Percentiles rank a stretch among this genome's conserved stretches.
phyloP scores from a whole-genome alignment of 164 flowering plant genomes.

The Aristolochia contorta region DNA sequence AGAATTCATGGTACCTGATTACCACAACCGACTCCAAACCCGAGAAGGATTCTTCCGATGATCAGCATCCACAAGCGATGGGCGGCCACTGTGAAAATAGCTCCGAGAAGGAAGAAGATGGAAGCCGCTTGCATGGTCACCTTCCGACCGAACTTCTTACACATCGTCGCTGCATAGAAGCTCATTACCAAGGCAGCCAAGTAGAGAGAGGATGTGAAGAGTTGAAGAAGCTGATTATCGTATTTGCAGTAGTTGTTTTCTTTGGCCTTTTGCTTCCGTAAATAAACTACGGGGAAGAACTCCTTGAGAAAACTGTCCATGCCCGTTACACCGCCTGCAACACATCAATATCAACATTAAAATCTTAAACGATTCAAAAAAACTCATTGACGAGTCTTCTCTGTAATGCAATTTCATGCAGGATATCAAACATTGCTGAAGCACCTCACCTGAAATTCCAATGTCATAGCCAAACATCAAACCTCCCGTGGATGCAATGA shows the following conservation, averaged over 20 bases:
- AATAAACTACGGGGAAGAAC: conserved; percentile 44
- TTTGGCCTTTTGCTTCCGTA: conserved; percentile 22
- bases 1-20: conserved; percentile 24
- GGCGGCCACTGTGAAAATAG: conserved; percentile 22
- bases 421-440: too few relatives aligned
- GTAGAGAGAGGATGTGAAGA: conserved; percentile 71
- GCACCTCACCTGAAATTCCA: conserved; percentile 4
- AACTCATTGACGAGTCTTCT: too few relatives aligned
- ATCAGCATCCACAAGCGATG: conserved; percentile 25
- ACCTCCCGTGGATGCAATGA: conserved; percentile 2
- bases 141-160: conserved; percentile 34
- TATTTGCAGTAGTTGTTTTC: conserved; percentile 65
- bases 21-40: conserved; percentile 62
- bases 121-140: conserved; percentile 48
- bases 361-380: too few relatives aligned
- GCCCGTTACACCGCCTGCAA: conserved; percentile 50
- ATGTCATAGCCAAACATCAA: conserved; percentile 6
- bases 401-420: too few relatives aligned
- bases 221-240: conserved; percentile 43
- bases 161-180: conserved; percentile 39
- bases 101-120: conserved; percentile 38
- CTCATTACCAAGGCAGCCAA: conserved; percentile 51
- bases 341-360: too few relatives aligned
- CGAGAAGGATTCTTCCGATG: conserved; percentile 32
- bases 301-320: conserved; percentile 59